phyloP scores from a whole-genome alignment of 1,139 yeast genomes.

The Zygosaccharomyces sapae region DNA sequence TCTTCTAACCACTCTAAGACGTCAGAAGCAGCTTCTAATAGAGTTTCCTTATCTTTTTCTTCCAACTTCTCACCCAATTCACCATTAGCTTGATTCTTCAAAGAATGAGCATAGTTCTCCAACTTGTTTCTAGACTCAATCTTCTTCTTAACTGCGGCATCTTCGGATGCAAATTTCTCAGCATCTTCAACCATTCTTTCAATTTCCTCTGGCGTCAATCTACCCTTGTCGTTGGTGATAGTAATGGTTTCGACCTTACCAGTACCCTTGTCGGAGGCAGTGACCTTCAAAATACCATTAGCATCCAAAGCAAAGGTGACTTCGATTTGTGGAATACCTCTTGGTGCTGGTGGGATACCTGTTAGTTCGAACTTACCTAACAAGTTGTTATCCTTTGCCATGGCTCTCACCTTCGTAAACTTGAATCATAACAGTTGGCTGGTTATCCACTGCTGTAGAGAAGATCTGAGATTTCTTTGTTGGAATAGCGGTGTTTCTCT shows the following conservation, averaged over 20 bases:
- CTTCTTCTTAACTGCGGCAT: constrained; percentile 72
- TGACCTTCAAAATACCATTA: constrained; percentile 88
- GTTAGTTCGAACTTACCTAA: constrained; percentile 91
- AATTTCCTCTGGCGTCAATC: constrained; percentile 85
- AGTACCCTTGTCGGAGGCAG: constrained; percentile 93
- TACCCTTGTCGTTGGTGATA: constrained; percentile 95
- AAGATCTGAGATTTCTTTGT: constrained; percentile 93
- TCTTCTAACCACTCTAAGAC: constrained; percentile 81
- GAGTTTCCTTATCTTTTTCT: constrained; percentile 88
- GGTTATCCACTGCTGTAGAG: constrained; percentile 95
- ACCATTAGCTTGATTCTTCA: constrained; percentile 69
- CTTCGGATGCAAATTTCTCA: constrained; percentile 85
- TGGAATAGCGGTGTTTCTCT: constrained; percentile 95
- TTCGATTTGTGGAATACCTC: constrained; percentile 97
- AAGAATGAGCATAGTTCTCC: constrained; percentile 82
- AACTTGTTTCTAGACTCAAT: constrained; percentile 82
- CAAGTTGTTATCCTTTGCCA: constrained; percentile 90
- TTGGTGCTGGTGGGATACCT: constrained; percentile 95
- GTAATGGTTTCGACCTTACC: constrained; percentile 93
- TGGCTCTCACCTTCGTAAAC: constrained; percentile 96
- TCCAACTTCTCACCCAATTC: constrained; percentile 71
- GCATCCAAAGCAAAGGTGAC: constrained; percentile 94
- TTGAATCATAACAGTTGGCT: constrained; percentile 90
- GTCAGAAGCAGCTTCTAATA: constrained; percentile 84
- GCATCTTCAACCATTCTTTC: constrained; percentile 96